phyloP scores from a whole-genome alignment of 768 basidiomycete species.

The Trametes cinnabarina region DNA sequence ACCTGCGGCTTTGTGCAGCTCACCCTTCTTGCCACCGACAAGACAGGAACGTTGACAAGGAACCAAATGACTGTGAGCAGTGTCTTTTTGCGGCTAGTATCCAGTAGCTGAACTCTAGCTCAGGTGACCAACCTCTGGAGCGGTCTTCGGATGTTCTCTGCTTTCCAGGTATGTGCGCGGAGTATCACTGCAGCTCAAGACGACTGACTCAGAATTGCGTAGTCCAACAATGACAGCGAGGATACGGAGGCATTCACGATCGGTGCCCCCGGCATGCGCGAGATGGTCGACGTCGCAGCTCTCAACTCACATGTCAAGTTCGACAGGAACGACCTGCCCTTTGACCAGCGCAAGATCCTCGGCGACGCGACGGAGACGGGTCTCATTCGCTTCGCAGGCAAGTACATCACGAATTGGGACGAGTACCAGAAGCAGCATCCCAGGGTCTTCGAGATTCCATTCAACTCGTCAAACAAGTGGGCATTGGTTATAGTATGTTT shows the following conservation, averaged over 20 bases:
- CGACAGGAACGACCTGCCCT: conserved; percentile 59
- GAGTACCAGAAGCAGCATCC: conserved; percentile 46
- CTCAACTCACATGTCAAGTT: conserved; percentile 73
- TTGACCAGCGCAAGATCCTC: conserved; percentile 58
- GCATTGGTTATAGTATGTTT: conserved; percentile 60
- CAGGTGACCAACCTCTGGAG: conserved; percentile 68
- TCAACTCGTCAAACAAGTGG: conserved; percentile 76
- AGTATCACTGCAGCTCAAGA: neutral
- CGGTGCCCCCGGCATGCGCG: conserved; percentile 56
- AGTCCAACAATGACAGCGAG: conserved; percentile 69
- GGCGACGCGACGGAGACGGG: conserved; percentile 80
- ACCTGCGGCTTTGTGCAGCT: too few species aligned
- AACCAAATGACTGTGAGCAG: conserved; percentile 63
- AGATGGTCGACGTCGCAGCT: conserved; percentile 62
- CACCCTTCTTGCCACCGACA: conserved; percentile 67
- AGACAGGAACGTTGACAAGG: conserved; percentile 67
- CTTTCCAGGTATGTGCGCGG: conserved; percentile 49
- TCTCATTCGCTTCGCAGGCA: conserved; percentile 63
- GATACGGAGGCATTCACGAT: conserved; percentile 49
- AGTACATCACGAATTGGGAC: conserved; percentile 54
- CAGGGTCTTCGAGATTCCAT: conserved; percentile 73
- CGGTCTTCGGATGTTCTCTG: conserved; percentile 57
- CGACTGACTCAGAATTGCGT: neutral
- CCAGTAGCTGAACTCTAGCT: neutral
- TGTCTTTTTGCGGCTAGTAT: neutral